Base-by-base conservation (phyloP, 257 asterid genomes). In the Solanum lignicaule region DNA sequence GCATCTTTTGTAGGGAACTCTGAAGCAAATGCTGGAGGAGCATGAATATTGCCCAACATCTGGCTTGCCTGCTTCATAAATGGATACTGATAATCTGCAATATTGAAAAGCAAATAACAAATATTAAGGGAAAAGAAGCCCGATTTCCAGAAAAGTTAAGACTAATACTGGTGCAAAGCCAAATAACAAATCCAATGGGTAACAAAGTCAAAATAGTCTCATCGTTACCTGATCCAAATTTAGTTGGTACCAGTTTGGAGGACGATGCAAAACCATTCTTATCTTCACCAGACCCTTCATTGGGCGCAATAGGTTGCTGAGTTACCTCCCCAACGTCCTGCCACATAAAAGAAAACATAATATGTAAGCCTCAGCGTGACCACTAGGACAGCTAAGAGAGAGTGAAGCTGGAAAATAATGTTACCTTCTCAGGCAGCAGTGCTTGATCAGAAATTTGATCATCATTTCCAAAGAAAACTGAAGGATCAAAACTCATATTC, bases 11-110 rank as follows among this genome's bases (percentile, higher is more conserved):
- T 87, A 82, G 99, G 97, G 33, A 95, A 94, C 88, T 97, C 99
- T 11, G 98, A 88, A 79, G 99, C 99, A 90, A 94, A 88, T 84
- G 99, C 99, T 9, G 98, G 95, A 33, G 99, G 98, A 86, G 99
- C 98, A 21, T 92, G 94, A 90, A 94, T 89, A 93, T 92, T 90
- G 87, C 95, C 98, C 95, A 96, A 82, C 98, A 96, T 94, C 5
- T 89, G 93, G 86, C 96, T 96, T 15, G 99, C 97, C 84, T 94
- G 89, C 88, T 93, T 93, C 87, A 92, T 83, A 88, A 91, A 95
- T 71, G 98, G 95, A 88, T 93, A 85, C 68, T 92, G 91, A 86
- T 72, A 79, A 90, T 91, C 98, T 96, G 97, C 87, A 88, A 16
- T 60, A 78, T 52, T 39, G 27, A 79, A 73, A 65, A 79, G 23